phyloP scores from a whole-genome alignment of 306 rosid species.

The Senna tora region DNA sequence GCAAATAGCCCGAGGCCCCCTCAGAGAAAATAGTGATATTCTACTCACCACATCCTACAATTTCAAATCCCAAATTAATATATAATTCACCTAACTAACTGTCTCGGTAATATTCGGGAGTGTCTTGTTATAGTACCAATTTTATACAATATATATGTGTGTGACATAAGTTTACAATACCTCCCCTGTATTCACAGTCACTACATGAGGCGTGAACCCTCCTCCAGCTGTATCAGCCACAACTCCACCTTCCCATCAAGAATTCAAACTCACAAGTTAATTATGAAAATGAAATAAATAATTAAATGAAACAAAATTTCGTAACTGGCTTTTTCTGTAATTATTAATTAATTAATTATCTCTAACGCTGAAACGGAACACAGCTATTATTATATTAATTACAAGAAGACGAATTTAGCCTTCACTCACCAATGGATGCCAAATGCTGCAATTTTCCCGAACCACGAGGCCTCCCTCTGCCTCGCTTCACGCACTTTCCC shows the following conservation, averaged over 20 bases:
- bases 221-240: conserved; percentile 45
- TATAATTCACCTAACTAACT: too few species aligned
- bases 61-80: too few species aligned
- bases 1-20: conserved; percentile 31
- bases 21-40: conserved; percentile 6
- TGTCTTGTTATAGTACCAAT: too few species aligned
- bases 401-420: not conserved
- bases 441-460: conserved; percentile 33
- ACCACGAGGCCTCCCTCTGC: conserved; percentile 52
- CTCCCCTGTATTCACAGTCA: conserved; percentile 43
- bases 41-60: conserved; percentile 44
- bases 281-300: too few species aligned
- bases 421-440: conserved; percentile 38
- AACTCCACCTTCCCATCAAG: conserved; percentile 32
- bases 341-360: too few species aligned
- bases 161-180: too few species aligned
- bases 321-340: too few species aligned
- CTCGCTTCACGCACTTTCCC: not conserved
- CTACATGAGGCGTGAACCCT: conserved; percentile 40
- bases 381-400: not conserved
- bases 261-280: too few species aligned
- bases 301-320: too few species aligned
- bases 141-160: too few species aligned
- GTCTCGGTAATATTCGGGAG: too few species aligned
- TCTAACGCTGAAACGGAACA: too few species aligned